phyloP scores from a whole-genome alignment of 1,284 basidiomycete species.

The Irpex sp. region DNA sequence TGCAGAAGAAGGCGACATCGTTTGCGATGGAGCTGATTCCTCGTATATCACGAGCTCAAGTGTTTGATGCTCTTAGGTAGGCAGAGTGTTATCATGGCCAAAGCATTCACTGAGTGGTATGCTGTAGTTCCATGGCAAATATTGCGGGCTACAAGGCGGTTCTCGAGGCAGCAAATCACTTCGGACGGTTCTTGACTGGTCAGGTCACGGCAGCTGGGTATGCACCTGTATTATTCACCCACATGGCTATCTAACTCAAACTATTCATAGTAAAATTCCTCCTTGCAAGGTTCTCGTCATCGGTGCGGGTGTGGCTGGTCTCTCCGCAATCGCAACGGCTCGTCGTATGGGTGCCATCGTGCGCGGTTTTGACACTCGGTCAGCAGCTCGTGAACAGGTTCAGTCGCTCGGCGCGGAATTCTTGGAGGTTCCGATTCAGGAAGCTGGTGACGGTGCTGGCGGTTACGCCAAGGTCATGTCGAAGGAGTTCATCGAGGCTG shows the following conservation, averaged over 20 bases:
- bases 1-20: conserved; percentile 58
- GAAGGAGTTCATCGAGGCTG: conserved; percentile 84
- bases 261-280: conserved; percentile 45
- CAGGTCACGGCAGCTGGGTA: conserved; percentile 86
- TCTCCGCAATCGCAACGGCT: conserved; percentile 82
- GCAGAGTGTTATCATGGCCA: conserved; percentile 1
- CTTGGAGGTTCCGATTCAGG: conserved; percentile 71
- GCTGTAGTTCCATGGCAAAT: conserved; percentile 80
- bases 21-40: conserved; percentile 88
- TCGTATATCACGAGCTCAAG: conserved; percentile 82
- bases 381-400: conserved; percentile 82
- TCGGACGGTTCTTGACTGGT: conserved; percentile 83
- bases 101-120: neutral
- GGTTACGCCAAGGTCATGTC: conserved; percentile 91
- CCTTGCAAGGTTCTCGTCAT: conserved; percentile 85
- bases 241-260: no score
- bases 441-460: conserved; percentile 76
- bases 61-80: conserved; percentile 81
- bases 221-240: conserved; percentile 20
- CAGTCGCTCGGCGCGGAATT: conserved; percentile 86
- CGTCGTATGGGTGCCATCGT: conserved; percentile 82
- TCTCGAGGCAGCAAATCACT: conserved; percentile 82
- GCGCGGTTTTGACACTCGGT: conserved; percentile 80
- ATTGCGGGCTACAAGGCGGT: conserved; percentile 87
- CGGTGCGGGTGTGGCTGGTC: conserved; percentile 81